Percentiles rank a stretch among this genome's conserved stretches.
phyloP scores from a whole-genome alignment of 73 alveolate genomes.

The Paramecium biaurelia region DNA sequence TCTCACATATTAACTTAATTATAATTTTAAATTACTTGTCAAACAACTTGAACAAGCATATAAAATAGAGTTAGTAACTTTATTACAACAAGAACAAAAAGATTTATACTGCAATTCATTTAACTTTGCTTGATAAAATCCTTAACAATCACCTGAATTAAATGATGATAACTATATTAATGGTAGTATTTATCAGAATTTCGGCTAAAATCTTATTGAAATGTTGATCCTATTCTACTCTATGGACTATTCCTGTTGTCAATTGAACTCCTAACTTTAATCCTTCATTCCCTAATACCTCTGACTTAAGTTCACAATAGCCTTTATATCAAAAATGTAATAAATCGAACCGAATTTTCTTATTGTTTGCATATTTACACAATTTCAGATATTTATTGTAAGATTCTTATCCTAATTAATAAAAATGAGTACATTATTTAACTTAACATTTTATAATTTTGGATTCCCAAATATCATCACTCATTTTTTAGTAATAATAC shows the following conservation, averaged over 20 bases:
- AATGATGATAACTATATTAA: neutral
- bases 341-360: neutral
- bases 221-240: neutral
- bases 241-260: neutral
- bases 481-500: neutral
- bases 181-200: neutral
- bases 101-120: neutral
- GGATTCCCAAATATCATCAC: slow-evolving; percentile 39
- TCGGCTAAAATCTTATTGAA: neutral
- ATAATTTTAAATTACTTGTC: neutral
- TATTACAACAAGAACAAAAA: slow-evolving; percentile 27
- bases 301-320: neutral
- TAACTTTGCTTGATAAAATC: neutral
- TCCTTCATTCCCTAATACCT: neutral
- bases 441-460: neutral
- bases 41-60: neutral
- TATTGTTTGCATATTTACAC: neutral
- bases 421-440: neutral
- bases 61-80: neutral
- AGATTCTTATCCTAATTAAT: neutral
- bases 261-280: neutral
- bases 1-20: neutral
- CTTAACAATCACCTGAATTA: neutral
- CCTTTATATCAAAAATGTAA: neutral
- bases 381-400: neutral